Conservation (phyloP, 179 eudicot genomes). For the Patellifolia procumbens region DNA sequence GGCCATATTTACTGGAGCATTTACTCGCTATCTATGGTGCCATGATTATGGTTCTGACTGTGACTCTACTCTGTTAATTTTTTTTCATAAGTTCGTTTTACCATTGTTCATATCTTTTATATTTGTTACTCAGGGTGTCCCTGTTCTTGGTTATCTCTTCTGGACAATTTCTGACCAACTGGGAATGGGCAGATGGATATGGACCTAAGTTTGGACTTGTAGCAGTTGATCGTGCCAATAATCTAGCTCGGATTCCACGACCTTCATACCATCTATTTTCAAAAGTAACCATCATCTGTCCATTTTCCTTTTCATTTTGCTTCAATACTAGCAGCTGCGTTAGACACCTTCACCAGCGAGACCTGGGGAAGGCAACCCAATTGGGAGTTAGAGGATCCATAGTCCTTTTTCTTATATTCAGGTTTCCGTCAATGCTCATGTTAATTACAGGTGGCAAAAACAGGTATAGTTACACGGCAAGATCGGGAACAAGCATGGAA, state of each 20-base stretch:
- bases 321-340: conserved; percentile 5
- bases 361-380: too few relatives aligned
- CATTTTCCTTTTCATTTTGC: conserved; percentile 1
- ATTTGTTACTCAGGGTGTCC: conserved; percentile 68
- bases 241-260: conserved; percentile 82
- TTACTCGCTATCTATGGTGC: conserved; percentile 89
- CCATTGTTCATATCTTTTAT: conserved; percentile 1
- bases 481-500: conserved; percentile 79
- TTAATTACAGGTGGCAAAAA: conserved; percentile 59
- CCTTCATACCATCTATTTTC: conserved; percentile 90
- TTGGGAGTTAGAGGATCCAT: too few relatives aligned
- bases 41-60: conserved; percentile 66
- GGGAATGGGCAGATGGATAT: conserved; percentile 99
- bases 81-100: conserved; percentile 9
- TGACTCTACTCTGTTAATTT: conserved; percentile 15
- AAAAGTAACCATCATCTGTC: conserved; percentile 41
- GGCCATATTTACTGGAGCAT: conserved; percentile 88
- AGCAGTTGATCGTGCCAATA: conserved; percentile 89
- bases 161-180: conserved; percentile 99
- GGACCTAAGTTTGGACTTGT: conserved; percentile 99
- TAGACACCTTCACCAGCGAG: background rate
- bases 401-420: too few relatives aligned
- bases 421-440: conserved; percentile 4
- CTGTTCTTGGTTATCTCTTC: conserved; percentile 83
- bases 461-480: conserved; percentile 73